Percentiles rank a stretch among this genome's conserved stretches.
These are phyloP conservation scores for Auxenochlorella protothecoides DNA, from an alignment of 139 green algal genomes.

Conservation along the genomic window DNA sequence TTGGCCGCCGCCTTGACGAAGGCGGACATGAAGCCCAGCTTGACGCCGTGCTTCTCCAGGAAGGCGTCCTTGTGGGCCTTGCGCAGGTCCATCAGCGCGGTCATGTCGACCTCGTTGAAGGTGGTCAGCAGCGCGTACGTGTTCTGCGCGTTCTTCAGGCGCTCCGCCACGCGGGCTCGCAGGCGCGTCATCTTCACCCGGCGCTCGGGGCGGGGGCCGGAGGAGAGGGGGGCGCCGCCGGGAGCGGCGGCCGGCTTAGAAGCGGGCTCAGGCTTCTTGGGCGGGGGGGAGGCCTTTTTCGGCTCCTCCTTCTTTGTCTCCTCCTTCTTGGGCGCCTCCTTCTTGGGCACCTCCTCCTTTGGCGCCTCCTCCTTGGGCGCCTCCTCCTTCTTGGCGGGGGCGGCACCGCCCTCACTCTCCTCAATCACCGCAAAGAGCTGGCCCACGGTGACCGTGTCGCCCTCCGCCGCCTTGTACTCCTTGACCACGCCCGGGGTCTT, in stretches of 20 bases:
- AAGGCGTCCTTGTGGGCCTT: constrained; percentile 91
- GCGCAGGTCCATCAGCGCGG: constrained; percentile 75
- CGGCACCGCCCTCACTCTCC: constrained; percentile 25
- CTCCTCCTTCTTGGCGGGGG: constrained; percentile 7
- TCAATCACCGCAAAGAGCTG: constrained; percentile 68
- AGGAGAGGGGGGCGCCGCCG: not conserved
- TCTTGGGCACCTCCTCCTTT: constrained; percentile 1
- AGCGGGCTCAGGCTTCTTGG: not conserved
- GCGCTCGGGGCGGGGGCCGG: constrained; percentile 20
- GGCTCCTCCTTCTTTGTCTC: not conserved
- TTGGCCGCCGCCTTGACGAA: constrained; percentile 89
- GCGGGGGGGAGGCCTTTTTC: not conserved
- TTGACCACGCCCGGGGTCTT: constrained; percentile 43
- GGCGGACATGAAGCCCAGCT: constrained; percentile 97
- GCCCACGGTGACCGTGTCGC: constrained; percentile 81
- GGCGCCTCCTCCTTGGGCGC: constrained; percentile 5
- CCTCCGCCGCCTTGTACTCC: constrained; percentile 53
- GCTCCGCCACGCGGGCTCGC: constrained; percentile 75
- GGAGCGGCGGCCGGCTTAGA: constrained; percentile 3
- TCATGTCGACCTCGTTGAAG: constrained; percentile 99
- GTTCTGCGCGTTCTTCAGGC: constrained; percentile 95
- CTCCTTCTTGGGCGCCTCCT: constrained; percentile 1
- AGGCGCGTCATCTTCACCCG: constrained; percentile 95
- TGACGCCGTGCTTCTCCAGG: constrained; percentile 91
- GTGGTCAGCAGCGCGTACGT: constrained; percentile 97